Percentiles rank a stretch among this genome's conserved stretches.
These are phyloP conservation scores for Ensete ventricosum DNA, from an alignment of 176 grass and related monocot genomes.

Conservation along the genomic window DNA sequence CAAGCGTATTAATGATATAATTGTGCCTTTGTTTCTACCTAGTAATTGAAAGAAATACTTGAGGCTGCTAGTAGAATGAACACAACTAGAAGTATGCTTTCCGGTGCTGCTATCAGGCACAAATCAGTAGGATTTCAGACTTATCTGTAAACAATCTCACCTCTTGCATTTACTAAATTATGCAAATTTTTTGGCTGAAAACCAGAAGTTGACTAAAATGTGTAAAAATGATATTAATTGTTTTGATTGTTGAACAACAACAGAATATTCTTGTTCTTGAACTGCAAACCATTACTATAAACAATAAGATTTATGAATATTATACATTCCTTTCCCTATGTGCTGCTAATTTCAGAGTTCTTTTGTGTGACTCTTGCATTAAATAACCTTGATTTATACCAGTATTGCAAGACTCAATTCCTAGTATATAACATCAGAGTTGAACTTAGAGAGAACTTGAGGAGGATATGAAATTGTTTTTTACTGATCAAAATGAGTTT, in stretches of 20 bases:
- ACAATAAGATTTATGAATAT: background rate
- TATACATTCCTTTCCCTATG: background rate
- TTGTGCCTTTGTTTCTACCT: background rate
- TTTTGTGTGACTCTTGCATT: background rate
- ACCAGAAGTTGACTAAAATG: background rate
- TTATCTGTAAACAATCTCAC: background rate
- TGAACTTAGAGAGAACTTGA: background rate
- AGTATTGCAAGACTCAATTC: background rate
- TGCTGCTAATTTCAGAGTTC: background rate
- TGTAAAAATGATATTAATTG: background rate
- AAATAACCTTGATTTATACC: background rate
- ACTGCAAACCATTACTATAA: background rate
- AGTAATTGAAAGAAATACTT: background rate
- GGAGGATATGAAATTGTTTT: background rate
- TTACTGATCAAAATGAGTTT: background rate
- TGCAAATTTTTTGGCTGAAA: background rate
- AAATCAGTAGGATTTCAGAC: background rate
- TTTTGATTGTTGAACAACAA: background rate
- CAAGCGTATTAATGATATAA: background rate
- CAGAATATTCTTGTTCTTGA: background rate
- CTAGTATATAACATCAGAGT: background rate
- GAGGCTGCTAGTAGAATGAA: background rate
- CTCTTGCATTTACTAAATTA: background rate
- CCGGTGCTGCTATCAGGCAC: too few relatives aligned
- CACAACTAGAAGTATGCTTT: background rate